A percentile compares a stretch with the other conserved stretches of the same genome.
phyloP scores from a whole-genome alignment of 2,329 filamentous ascomycete species.

The Xylaria sp. region DNA sequence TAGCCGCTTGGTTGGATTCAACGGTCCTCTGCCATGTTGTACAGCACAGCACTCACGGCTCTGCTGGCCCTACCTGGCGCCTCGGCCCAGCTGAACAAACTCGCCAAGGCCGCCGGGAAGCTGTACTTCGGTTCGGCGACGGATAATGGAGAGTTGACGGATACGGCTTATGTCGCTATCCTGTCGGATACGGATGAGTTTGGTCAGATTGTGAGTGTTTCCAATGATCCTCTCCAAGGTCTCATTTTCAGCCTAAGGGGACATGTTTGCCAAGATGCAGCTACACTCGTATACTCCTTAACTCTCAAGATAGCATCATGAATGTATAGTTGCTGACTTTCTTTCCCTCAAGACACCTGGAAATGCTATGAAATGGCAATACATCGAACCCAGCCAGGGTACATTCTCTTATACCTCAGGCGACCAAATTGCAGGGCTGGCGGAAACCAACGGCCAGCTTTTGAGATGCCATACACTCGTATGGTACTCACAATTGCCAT shows the following conservation, averaged over 20 bases:
- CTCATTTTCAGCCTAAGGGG: not conserved
- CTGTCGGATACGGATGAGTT: constrained; percentile 68
- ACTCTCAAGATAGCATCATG: not conserved
- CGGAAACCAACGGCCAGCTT: constrained; percentile 60
- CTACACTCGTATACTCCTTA: not conserved
- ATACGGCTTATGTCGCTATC: constrained; percentile 62
- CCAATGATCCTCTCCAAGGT: not conserved
- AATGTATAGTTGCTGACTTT: constrained; percentile 1
- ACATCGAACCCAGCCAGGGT: constrained; percentile 66
- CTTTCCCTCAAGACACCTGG: constrained; percentile 59
- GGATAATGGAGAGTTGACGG: constrained; percentile 61
- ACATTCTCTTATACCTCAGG: constrained; percentile 69
- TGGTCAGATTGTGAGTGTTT: constrained; percentile 60
- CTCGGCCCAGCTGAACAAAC: constrained; percentile 58
- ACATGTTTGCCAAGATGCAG: not conserved
- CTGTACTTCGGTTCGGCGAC: constrained; percentile 74
- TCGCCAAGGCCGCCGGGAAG: constrained; percentile 66
- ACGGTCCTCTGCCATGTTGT: constrained; percentile 23
- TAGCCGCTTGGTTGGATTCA: not conserved
- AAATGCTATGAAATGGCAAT: constrained; percentile 73
- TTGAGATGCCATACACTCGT: constrained; percentile 70
- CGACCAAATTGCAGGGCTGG: constrained; percentile 63
- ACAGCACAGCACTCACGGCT: constrained; percentile 24
- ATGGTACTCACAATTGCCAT: constrained; percentile 41
- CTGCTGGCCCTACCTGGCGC: constrained; percentile 39